Conservation (phyloP, 495 filamentous ascomycete species). For the Echria macrotheca region DNA sequence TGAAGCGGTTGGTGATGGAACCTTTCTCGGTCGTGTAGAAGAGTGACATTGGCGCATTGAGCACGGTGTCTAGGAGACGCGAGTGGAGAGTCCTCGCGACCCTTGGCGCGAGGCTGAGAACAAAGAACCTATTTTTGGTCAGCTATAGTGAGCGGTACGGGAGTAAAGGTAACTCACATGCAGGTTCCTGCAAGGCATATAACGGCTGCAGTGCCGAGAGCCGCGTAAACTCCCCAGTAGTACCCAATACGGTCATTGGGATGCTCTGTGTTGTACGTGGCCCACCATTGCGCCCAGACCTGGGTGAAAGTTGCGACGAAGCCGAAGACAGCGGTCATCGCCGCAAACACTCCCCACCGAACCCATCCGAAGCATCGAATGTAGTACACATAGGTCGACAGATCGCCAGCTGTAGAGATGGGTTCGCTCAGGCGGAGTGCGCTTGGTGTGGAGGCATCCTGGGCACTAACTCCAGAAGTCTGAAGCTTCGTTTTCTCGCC, state of each 20-base stretch:
- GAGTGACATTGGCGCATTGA: too few relatives aligned
- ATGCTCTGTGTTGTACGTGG: too few relatives aligned
- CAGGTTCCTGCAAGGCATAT: too few relatives aligned
- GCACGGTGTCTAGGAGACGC: too few relatives aligned
- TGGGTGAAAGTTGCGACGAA: background rate
- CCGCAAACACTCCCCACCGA: background rate
- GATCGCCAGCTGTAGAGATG: background rate
- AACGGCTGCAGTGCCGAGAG: background rate
- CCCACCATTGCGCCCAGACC: constrained; percentile 2
- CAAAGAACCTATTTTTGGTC: too few relatives aligned
- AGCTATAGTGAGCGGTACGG: too few relatives aligned
- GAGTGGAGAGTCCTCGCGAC: too few relatives aligned
- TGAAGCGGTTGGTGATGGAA: constrained; percentile 1
- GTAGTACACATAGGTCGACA: background rate
- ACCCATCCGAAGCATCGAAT: background rate
- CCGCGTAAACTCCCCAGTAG: background rate
- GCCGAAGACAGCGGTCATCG: background rate
- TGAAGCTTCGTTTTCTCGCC: too few relatives aligned
- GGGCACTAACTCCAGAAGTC: background rate
- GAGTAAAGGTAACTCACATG: too few relatives aligned
- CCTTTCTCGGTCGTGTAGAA: background rate
- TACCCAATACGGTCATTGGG: too few relatives aligned
- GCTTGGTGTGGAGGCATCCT: too few relatives aligned
- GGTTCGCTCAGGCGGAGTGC: background rate
- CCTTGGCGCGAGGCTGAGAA: too few relatives aligned